Evolutionary conservation across 2,329 filamentous ascomycete species (phyloP).

Genomic region (Diaporthe destruens): DNA sequence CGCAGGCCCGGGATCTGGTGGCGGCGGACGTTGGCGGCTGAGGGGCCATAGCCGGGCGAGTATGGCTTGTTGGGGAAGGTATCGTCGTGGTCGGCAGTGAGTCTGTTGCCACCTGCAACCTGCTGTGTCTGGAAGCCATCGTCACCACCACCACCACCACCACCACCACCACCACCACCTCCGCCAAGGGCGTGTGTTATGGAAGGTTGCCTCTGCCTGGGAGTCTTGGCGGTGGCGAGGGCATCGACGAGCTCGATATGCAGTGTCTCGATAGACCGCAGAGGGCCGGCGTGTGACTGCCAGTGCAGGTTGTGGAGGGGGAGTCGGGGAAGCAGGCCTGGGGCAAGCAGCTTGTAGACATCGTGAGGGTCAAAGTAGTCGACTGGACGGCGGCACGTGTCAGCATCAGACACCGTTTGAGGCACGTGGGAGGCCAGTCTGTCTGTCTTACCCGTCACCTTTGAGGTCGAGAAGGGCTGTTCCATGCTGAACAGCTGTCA

Average conservation of each 20-base stretch:
- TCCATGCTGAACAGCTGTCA: constrained; percentile 66
- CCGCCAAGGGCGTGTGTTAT: constrained; percentile 42
- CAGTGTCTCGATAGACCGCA: constrained; percentile 93
- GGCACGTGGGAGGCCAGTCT: not conserved
- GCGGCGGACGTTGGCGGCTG: constrained; percentile 64
- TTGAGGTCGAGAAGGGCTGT: constrained; percentile 77
- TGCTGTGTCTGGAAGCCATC: constrained; percentile 73
- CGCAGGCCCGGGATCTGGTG: constrained; percentile 96
- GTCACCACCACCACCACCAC: constrained; percentile 54
- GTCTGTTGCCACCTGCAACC: constrained; percentile 55
- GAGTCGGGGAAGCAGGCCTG: constrained; percentile 81
- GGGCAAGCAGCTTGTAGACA: constrained; percentile 84
- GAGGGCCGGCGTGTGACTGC: constrained; percentile 92
- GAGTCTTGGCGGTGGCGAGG: constrained; percentile 50
- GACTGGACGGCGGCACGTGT: constrained; percentile 64
- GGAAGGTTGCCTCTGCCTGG: constrained; percentile 43
- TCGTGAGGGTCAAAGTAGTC: constrained; percentile 96
- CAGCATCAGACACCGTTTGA: constrained; percentile 15
- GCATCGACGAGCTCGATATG: constrained; percentile 87
- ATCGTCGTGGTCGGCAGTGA: constrained; percentile 31
- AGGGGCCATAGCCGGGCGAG: constrained; percentile 39
- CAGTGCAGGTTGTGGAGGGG: constrained; percentile 94
- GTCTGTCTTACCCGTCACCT: constrained; percentile 75
- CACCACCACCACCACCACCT: constrained; percentile 48
- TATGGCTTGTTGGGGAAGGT: constrained; percentile 38